Evolutionary conservation across 306 rosid species (phyloP), one percentile per base, ranked within the genome.

Genomic region (Prunus salicina): DNA sequence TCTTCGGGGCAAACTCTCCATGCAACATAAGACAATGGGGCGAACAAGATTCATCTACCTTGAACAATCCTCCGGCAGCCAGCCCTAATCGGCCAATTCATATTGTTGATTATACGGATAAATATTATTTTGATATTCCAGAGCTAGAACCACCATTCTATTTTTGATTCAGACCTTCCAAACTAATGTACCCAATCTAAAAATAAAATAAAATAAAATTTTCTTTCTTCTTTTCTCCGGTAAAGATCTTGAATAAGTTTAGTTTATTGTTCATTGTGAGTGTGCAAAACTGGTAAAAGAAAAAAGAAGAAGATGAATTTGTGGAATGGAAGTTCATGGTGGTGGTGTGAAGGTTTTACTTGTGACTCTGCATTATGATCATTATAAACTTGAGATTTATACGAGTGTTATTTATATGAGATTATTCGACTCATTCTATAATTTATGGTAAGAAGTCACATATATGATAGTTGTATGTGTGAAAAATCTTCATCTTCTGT

Each of bases 401-500:
- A 30, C 0, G 32, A 30, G 4, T 32, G 34, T 32, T 32, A 4
- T 30, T 30, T 30, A 30, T 30, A 32, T 32, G 38, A 0, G 1
- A 32, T 32, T 34, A 6, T 34, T 34, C 41, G 41, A 34, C 6
- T 34, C 41, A 34, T 34, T 34, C 41, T 34, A 34, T 34, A 34
- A 34, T 34, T 34, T 34, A 34, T 6, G 41, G 8, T 34, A 6
- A 34, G 8, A 34, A 34, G 41, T 34, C 8, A 30, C 34, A 30
- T 30, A 30, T 34, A 34, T 6, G 1, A 34, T 6, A 34, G 41
- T 34, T 34, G 41, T 38, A 2, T 38, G 43, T 7, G 8, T 6
- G 9, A 6, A 9, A 38, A 38, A 38, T 38, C 9, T 7, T 0
- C 0, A 5, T 38, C 0, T 5, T 0, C 0, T 7, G 0, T 38